Evolutionary conservation across 768 basidiomycete species (phyloP).

Genomic region (Calocera cornea): DNA sequence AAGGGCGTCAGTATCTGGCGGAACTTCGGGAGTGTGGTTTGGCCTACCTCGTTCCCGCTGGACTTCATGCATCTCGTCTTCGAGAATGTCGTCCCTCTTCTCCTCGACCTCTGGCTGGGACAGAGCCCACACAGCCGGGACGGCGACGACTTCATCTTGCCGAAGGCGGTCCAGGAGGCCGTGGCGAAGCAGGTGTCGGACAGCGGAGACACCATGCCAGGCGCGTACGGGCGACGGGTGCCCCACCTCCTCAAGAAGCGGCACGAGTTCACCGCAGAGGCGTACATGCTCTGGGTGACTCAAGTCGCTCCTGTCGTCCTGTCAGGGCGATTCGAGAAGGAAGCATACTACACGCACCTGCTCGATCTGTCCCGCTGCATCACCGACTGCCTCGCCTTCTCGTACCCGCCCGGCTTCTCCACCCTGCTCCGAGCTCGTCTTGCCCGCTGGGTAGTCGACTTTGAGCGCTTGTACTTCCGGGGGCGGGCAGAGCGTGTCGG

Average conservation of each 20-base stretch:
- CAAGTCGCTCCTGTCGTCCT: constrained; percentile 10
- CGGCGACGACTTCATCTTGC: not conserved
- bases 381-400: not conserved
- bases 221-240: constrained; percentile 4
- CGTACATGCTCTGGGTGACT: constrained; percentile 6
- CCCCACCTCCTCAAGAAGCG: constrained; percentile 7
- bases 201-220: constrained; percentile 8
- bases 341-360: not conserved
- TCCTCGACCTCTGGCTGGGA: constrained; percentile 10
- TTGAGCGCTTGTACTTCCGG: constrained; percentile 19
- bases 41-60: constrained; percentile 8
- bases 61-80: constrained; percentile 16
- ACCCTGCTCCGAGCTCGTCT: not conserved
- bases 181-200: constrained; percentile 6
- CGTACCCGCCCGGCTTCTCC: not conserved
- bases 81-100: constrained; percentile 7
- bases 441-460: constrained; percentile 17
- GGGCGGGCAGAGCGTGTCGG: not conserved
- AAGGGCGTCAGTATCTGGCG: constrained; percentile 23
- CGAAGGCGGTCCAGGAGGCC: not conserved
- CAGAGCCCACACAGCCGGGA: not conserved
- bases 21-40: not conserved
- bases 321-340: not conserved
- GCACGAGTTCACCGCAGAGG: constrained; percentile 4
- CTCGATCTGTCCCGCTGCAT: not conserved